These are phyloP conservation scores for Citrus trifoliata DNA, from an alignment of 345 rosid genomes.

Conservation along the genomic window DNA sequence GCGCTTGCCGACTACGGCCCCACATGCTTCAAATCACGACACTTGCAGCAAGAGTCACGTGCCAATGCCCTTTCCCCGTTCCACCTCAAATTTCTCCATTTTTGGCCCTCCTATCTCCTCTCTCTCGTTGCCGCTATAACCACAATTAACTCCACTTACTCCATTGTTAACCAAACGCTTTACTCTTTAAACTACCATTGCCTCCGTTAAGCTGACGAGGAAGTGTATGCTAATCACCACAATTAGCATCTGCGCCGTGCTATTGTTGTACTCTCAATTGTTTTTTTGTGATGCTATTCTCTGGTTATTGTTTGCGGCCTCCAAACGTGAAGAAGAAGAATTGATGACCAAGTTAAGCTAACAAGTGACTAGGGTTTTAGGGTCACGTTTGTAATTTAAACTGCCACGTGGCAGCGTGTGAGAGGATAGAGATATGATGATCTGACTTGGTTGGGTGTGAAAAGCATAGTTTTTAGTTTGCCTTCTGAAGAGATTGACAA, in stretches of 20 bases:
- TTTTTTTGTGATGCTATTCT: neutral
- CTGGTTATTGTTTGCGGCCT: no score
- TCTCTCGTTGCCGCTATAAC: constrained; percentile 26
- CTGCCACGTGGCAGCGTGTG: no score
- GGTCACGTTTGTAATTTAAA: no score
- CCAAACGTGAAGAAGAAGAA: no score
- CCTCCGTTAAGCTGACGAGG: constrained; percentile 37
- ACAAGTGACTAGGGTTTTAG: no score
- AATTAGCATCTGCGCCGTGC: constrained; percentile 39
- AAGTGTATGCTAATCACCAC: constrained; percentile 50
- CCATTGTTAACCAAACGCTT: constrained; percentile 24
- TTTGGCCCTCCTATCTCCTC: constrained; percentile 50
- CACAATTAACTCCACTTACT: constrained; percentile 3
- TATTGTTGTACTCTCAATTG: constrained; percentile 37
- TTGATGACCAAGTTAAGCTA: no score
- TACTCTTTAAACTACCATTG: constrained; percentile 23
- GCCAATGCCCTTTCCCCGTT: constrained; percentile 49
- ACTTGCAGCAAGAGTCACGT: constrained; percentile 62
- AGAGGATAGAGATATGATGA: no score
- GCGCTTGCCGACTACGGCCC: constrained; percentile 36
- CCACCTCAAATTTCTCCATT: constrained; percentile 42
- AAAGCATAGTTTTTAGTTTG: no score
- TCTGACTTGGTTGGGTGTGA: no score
- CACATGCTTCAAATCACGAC: constrained; percentile 66
- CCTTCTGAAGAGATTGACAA: no score